Evolutionary conservation across 495 filamentous ascomycete species (phyloP), one percentile per base, ranked within the genome.

Genomic region (Aspergillus hancockii): DNA sequence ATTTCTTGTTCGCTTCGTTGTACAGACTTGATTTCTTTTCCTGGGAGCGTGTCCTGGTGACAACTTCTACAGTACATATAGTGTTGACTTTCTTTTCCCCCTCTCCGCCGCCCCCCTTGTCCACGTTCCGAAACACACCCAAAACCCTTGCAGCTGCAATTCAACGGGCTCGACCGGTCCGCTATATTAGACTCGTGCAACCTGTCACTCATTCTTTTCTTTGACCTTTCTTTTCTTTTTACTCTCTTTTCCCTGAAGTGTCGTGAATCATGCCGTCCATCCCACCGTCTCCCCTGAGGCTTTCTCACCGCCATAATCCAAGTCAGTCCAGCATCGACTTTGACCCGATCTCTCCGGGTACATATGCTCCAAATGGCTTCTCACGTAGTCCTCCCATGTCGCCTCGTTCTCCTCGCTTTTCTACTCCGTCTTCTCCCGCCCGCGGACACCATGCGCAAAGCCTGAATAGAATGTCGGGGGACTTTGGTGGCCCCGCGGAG

Each of bases 261-360:
- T 4, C 8, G 19, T 21, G 12, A 47, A 55, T 74, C 77, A 73
- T 73, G 70, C 66, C 70, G 30, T 56, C 66, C 36, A 81, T 83
- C 77, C 78, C 83, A 56, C 81, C 83, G 45, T 84, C 88, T 65
- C 89, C 89, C 59, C 79, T 81, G 61, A 83, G 77, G 60, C 60
- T 75, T 52, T 84, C 85, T 69, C 88, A 85, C 67, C 85, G 86
- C 64, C 80, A 85, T 63, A 68, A 22, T 25, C 58, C 57, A 34
- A 68, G 60, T 55, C 63, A 51, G 28, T 80, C 90, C 5, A 70
- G 62, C 60, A 69, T 88, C 66, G 85, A 89, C 64, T 75, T 82
- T 69, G 77, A 79, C 57, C 71, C 76, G 54, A 68, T 80, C 63
- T 71, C 84, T 67, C 68, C 77, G 3, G 67, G 70, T 10, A 70